Base-by-base conservation (phyloP, 768 basidiomycete genomes). In the Butyriboletus loyo region DNA sequence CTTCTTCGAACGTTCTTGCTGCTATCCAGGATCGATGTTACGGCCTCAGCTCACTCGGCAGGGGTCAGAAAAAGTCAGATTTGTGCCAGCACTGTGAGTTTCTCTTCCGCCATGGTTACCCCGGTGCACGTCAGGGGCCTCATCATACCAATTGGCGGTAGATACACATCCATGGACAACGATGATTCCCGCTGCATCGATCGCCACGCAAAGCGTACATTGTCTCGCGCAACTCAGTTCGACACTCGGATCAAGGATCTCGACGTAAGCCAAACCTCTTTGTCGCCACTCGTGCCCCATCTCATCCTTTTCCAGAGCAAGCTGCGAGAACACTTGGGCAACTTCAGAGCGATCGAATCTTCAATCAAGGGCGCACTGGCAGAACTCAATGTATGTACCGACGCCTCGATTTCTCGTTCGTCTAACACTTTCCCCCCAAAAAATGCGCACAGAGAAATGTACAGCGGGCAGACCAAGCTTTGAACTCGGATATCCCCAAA, bases 281-380 rank as follows among this genome's bases (percentile, higher is more conserved):
- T 14, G 13, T 27, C 7, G 31, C 34, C 37, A 50, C 21, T 30
- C 52, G 27, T 9, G 44, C 35, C 28, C 43, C 17, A 34, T 31
- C 27, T 46, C 28, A 19, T 46, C 30, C 21, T 28, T 52, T 32
- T 27, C 21, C 35, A 89, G 87, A 76, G 76, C 46, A 82, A 79
- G 63, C 77, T 91, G 22, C 77, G 84, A 36, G 83, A 87, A 59
- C 80, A 84, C 63, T 72, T 90, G 49, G 84, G 84, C 60, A 89
- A 89, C 63, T 89, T 88, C 49, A 75, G 85, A 49, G 83, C 85
- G 17, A 83, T 90, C 55, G 86, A 90, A 57, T 78, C 79, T 54
- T 77, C 83, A 24, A 75, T 90, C 31, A 82, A 83, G 55, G 86
- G 87, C 47, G 80, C 85, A 5, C 78, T 82, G 49, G 75, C 71